A percentile compares a stretch with the other conserved stretches of the same genome.
These are phyloP conservation scores for Trichoderma arundinaceum DNA, from an alignment of 2,329 filamentous ascomycete species.

Conservation along the genomic window DNA sequence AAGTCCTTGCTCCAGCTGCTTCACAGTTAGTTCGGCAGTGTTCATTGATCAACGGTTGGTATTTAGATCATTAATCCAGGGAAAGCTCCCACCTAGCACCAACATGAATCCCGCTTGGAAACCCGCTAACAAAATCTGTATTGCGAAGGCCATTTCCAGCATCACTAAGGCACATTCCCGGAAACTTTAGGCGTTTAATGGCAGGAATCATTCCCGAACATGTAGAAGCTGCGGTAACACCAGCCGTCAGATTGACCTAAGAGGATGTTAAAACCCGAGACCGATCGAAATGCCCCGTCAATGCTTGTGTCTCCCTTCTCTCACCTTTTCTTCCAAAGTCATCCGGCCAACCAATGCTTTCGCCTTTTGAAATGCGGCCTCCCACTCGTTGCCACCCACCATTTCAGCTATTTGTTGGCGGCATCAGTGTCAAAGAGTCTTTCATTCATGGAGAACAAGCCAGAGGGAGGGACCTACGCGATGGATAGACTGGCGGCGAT, in stretches of 20 bases:
- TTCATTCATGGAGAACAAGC: not conserved
- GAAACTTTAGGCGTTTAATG: slow-evolving; percentile 48
- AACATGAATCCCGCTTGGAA: slow-evolving; percentile 50
- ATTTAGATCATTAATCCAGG: not conserved
- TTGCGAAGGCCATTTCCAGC: slow-evolving; percentile 52
- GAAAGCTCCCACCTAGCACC: slow-evolving; percentile 45
- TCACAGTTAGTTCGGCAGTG: not conserved
- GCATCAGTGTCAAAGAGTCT: not conserved
- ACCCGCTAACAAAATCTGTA: slow-evolving; percentile 51
- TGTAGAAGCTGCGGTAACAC: slow-evolving; percentile 60
- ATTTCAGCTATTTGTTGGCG: slow-evolving; percentile 49
- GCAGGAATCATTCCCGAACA: slow-evolving; percentile 54
- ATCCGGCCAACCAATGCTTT: slow-evolving; percentile 71
- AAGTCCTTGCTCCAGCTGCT: slow-evolving; percentile 72
- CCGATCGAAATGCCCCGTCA: no score
- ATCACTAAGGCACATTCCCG: slow-evolving; percentile 53
- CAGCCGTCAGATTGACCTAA: slow-evolving; percentile 74
- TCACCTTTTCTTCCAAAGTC: slow-evolving; percentile 75
- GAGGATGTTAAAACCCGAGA: no score
- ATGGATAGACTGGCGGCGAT: slow-evolving; percentile 58
- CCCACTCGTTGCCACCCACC: slow-evolving; percentile 70
- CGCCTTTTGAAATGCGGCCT: slow-evolving; percentile 69
- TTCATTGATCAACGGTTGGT: not conserved
- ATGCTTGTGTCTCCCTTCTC: slow-evolving; percentile 15
- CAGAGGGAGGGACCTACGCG: slow-evolving; percentile 48